A percentile compares a stretch with the other conserved stretches of the same genome.
phyloP scores from a whole-genome alignment of 176 grass and related monocot genomes.

The Zizania latifolia region DNA sequence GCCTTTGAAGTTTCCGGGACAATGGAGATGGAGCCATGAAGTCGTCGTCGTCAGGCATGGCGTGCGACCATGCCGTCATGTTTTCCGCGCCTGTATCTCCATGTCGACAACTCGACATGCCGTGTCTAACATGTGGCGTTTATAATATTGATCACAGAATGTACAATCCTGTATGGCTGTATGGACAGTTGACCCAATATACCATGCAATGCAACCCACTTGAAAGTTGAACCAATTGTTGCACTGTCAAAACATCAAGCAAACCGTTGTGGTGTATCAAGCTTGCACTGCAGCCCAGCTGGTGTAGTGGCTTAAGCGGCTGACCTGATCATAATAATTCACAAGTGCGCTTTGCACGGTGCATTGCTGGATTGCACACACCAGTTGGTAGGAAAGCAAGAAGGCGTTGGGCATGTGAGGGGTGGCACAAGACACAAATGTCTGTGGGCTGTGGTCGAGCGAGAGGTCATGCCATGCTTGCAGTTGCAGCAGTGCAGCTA shows the following conservation, averaged over 20 bases:
- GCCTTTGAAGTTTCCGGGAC: background rate
- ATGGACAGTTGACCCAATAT: slow-evolving; percentile 18
- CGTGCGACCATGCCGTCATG: no score
- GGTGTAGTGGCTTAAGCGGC: background rate
- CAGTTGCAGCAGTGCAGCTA: no score
- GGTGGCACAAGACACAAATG: no score
- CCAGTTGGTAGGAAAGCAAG: background rate
- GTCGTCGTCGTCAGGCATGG: no score
- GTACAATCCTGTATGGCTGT: slow-evolving; percentile 24
- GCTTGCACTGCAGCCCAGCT: background rate
- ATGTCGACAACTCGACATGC: no score
- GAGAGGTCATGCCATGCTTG: no score
- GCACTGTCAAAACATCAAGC: background rate
- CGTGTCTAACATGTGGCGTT: no score
- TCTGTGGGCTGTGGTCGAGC: no score
- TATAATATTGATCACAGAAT: slow-evolving; percentile 1
- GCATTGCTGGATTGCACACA: no score
- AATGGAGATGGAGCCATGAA: background rate
- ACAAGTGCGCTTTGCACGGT: background rate
- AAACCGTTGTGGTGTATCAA: background rate
- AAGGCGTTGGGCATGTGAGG: background rate
- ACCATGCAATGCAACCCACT: background rate
- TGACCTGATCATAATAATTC: background rate
- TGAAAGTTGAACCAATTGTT: slow-evolving; percentile 4
- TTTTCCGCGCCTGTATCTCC: no score